Percentiles rank a stretch among this genome's conserved stretches.
phyloP scores from a whole-genome alignment of 768 basidiomycete genomes.

The Phanerodontia chrysosporium region DNA sequence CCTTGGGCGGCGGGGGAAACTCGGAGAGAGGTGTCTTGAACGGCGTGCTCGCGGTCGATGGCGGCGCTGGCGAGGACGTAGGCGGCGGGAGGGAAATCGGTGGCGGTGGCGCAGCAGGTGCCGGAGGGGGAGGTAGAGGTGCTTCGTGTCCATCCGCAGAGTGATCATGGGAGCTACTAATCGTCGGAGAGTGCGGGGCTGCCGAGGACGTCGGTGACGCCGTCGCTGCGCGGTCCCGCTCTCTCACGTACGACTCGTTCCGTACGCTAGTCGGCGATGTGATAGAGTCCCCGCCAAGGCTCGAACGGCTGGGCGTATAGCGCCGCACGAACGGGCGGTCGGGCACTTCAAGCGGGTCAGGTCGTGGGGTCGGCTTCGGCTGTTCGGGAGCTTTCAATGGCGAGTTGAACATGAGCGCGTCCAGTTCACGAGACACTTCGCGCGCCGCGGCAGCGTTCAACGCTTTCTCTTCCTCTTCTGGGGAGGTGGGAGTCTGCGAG shows the following conservation, averaged over 20 bases:
- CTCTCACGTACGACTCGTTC: slow-evolving; percentile 6
- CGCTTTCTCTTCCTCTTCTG: slow-evolving; percentile 43
- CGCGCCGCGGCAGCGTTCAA: slow-evolving; percentile 65
- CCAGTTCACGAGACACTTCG: slow-evolving; percentile 62
- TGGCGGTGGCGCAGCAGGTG: slow-evolving; percentile 18
- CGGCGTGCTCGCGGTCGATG: slow-evolving; percentile 21
- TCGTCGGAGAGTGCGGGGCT: neutral
- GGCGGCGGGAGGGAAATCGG: slow-evolving; percentile 10
- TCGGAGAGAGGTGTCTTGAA: slow-evolving; percentile 44
- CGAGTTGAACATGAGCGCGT: slow-evolving; percentile 44
- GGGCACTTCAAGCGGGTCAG: slow-evolving; percentile 34
- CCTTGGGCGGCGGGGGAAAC: slow-evolving; percentile 25
- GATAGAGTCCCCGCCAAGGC: neutral
- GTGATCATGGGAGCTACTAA: neutral
- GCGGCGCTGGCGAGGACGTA: slow-evolving; percentile 20
- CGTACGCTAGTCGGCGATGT: slow-evolving; percentile 1
- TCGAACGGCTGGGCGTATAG: neutral
- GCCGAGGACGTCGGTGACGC: neutral
- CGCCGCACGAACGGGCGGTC: slow-evolving; percentile 26
- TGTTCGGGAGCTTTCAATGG: slow-evolving; percentile 31
- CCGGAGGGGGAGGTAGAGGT: too few relatives aligned
- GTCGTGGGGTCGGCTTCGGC: slow-evolving; percentile 15
- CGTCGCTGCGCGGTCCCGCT: slow-evolving; percentile 5
- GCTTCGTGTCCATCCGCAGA: neutral
- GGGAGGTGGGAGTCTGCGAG: neutral